Evolutionary conservation across 2,329 filamentous ascomycete species (phyloP).

Genomic region (Penicillium italicum): DNA sequence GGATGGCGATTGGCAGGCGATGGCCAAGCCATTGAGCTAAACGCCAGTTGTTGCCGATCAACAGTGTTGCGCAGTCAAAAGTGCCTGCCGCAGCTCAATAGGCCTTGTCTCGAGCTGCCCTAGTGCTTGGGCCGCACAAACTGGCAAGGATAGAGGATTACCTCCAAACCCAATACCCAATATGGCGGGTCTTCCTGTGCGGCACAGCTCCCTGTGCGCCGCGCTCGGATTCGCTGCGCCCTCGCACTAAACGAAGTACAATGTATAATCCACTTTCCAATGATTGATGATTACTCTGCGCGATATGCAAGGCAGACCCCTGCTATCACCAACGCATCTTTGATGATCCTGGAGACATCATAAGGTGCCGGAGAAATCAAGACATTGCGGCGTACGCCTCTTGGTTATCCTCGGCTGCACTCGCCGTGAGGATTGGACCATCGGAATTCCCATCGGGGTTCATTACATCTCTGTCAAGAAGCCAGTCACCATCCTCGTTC

Average conservation of each 20-base stretch:
- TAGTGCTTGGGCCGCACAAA: constrained; percentile 11
- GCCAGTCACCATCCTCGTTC: background rate
- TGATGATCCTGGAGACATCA: background rate
- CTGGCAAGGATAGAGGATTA: constrained; percentile 9
- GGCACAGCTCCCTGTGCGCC: constrained; percentile 11
- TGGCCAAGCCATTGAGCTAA: constrained; percentile 7
- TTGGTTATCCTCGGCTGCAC: background rate
- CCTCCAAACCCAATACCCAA: constrained; percentile 17
- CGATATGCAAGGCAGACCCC: constrained; percentile 19
- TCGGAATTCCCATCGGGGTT: background rate
- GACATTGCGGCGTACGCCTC: background rate
- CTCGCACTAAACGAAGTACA: constrained; percentile 4
- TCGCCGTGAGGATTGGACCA: background rate
- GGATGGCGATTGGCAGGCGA: constrained; percentile 18
- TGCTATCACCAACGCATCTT: constrained; percentile 20
- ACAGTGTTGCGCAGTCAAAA: constrained; percentile 9
- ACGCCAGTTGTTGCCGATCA: constrained; percentile 17
- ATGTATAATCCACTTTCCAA: constrained; percentile 8
- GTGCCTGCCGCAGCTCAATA: background rate
- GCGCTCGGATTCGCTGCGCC: constrained; percentile 13
- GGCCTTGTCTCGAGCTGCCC: background rate
- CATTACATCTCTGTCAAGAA: background rate
- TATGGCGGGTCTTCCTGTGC: constrained; percentile 15
- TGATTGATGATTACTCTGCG: constrained; percentile 2
- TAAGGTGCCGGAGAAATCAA: background rate